These are phyloP conservation scores for Aspergillus spinulosporus DNA, from an alignment of 2,329 filamentous ascomycete genomes.

Conservation along the genomic window DNA sequence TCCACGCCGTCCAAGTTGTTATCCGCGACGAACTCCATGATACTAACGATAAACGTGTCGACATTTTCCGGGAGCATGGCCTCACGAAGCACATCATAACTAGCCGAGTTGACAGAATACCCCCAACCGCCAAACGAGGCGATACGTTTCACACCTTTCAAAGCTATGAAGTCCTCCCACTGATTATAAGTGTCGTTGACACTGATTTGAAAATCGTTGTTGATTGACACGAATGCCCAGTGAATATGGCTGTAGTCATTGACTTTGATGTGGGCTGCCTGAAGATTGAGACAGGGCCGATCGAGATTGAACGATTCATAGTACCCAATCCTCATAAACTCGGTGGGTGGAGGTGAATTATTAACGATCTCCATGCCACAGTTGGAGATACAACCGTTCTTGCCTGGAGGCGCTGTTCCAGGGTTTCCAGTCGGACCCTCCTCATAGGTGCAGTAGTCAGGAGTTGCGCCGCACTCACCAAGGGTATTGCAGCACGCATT, in stretches of 20 bases:
- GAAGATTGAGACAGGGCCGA: slow-evolving; percentile 34
- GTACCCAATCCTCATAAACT: slow-evolving; percentile 31
- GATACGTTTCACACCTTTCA: slow-evolving; percentile 21
- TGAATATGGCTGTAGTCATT: slow-evolving; percentile 38
- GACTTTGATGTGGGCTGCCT: slow-evolving; percentile 22
- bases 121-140: slow-evolving; percentile 47
- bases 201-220: slow-evolving; percentile 32
- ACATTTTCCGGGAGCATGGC: slow-evolving; percentile 40
- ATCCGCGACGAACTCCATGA: slow-evolving; percentile 27
- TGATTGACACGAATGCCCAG: slow-evolving; percentile 41
- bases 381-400: slow-evolving; percentile 46
- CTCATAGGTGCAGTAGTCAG: slow-evolving; percentile 45
- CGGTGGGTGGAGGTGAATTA: slow-evolving; percentile 19
- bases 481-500: slow-evolving; percentile 48
- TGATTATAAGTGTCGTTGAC: slow-evolving; percentile 28
- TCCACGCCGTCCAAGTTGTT: slow-evolving; percentile 18
- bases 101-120: slow-evolving; percentile 40
- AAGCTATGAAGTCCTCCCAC: slow-evolving; percentile 31
- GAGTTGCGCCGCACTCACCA: slow-evolving; percentile 50
- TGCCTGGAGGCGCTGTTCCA: slow-evolving; percentile 38
- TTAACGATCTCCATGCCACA: slow-evolving; percentile 43
- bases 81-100: slow-evolving; percentile 43
- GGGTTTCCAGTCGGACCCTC: slow-evolving; percentile 34
- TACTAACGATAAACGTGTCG: slow-evolving; percentile 34
- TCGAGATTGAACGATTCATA: slow-evolving; percentile 36